phyloP scores from a whole-genome alignment of 2,329 filamentous ascomycete species.

The Beauveria asiatica region DNA sequence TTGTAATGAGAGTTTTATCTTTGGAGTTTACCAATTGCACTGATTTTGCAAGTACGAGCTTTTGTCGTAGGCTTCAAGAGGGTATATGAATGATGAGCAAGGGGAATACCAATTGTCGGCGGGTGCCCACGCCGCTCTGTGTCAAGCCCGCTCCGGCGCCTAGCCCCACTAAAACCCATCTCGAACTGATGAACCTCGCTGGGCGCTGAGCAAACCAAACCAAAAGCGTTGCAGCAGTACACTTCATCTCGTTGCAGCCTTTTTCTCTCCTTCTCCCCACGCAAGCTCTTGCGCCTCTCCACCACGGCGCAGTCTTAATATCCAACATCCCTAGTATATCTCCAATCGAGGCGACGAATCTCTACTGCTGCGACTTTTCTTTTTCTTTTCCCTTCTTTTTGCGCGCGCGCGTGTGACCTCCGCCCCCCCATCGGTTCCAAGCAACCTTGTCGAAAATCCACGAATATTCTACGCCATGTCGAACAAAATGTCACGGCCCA shows the following conservation, averaged over 20 bases:
- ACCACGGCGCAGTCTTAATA: neutral
- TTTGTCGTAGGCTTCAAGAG: neutral
- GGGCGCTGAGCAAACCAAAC: neutral
- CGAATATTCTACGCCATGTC: conserved; percentile 20
- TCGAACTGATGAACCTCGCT: neutral
- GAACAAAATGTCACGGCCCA: conserved; percentile 53
- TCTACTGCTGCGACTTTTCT: neutral
- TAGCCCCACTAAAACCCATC: conserved; percentile 8
- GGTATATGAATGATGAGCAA: conserved; percentile 2
- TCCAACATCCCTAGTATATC: neutral
- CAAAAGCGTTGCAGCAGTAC: neutral
- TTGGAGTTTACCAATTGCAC: neutral
- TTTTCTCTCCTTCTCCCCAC: neutral
- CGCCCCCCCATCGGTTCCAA: too few relatives aligned
- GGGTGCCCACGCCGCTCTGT: neutral
- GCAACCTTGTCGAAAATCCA: neutral
- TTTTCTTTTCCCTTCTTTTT: neutral
- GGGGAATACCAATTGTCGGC: neutral
- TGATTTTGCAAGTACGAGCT: neutral
- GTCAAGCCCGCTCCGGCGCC: neutral
- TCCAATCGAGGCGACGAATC: neutral
- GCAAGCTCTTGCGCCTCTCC: conserved; percentile 8
- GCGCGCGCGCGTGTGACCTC: neutral
- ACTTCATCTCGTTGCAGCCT: neutral
- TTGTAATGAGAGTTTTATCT: neutral